These are phyloP conservation scores for Cadophora malorum DNA, from an alignment of 2,329 filamentous ascomycete genomes.

Conservation along the genomic window DNA sequence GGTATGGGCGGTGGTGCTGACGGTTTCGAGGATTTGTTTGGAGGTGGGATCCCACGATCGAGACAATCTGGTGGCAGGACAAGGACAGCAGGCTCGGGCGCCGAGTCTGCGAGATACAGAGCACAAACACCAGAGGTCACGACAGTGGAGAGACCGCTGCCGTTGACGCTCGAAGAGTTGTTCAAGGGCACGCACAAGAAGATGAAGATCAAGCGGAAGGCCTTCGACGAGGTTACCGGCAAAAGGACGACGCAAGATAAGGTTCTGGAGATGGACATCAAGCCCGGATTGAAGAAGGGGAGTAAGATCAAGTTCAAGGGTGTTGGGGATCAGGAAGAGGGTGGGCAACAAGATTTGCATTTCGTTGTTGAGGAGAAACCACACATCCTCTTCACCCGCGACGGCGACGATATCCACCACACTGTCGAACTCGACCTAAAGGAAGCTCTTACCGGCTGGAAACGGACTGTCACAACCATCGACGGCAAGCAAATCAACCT, in stretches of 20 bases:
- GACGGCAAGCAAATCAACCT: constrained; percentile 86
- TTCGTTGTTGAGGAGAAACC: constrained; percentile 96
- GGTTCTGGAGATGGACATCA: constrained; percentile 93
- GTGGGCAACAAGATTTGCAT: constrained; percentile 92
- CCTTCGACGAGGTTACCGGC: constrained; percentile 78
- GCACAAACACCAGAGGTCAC: constrained; percentile 81
- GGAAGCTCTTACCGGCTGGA: constrained; percentile 94
- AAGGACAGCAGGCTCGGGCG: constrained; percentile 50
- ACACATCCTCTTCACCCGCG: constrained; percentile 82
- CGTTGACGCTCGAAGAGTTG: constrained; percentile 85
- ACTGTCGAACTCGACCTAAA: constrained; percentile 85
- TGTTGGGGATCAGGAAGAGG: constrained; percentile 97
- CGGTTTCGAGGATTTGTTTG: constrained; percentile 61
- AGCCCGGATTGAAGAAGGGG: constrained; percentile 92
- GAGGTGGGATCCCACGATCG: constrained; percentile 37
- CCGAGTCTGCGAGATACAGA: constrained; percentile 47
- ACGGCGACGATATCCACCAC: constrained; percentile 85
- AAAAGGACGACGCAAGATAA: constrained; percentile 89
- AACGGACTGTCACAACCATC: constrained; percentile 88
- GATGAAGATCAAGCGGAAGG: constrained; percentile 98
- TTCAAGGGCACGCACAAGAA: constrained; percentile 91
- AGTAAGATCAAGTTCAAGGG: constrained; percentile 98
- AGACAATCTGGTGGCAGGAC: constrained; percentile 55
- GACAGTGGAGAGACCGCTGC: constrained; percentile 84
- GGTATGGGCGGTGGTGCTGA: constrained; percentile 50